phyloP scores from a whole-genome alignment of 1,284 basidiomycete species.

The Trametes hirsuta region DNA sequence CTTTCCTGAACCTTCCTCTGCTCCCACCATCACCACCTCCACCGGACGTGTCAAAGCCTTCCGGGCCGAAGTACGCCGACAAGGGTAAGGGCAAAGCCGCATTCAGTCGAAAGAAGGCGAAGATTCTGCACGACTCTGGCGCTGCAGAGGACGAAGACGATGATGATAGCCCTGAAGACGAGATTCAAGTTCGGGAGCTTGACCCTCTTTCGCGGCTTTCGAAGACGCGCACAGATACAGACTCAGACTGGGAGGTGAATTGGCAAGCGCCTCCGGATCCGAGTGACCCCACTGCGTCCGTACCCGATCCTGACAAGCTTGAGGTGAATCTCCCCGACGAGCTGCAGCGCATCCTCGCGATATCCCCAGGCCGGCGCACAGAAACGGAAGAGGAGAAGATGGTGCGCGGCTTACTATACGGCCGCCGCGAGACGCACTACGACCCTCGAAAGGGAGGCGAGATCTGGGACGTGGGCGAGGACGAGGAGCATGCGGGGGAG shows the following conservation, averaged over 20 bases:
- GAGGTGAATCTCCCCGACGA: constrained; percentile 68
- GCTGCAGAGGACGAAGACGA: constrained; percentile 36
- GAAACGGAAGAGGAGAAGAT: constrained; percentile 55
- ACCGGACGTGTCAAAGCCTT: constrained; percentile 33
- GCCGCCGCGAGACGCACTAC: constrained; percentile 57
- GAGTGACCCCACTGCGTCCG: constrained; percentile 11
- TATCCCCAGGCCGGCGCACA: constrained; percentile 46
- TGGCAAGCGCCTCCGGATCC: constrained; percentile 18
- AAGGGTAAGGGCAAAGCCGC: constrained; percentile 43
- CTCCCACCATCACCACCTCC: constrained; percentile 69
- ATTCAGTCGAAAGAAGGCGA: constrained; percentile 45
- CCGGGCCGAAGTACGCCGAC: constrained; percentile 30
- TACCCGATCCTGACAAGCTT: constrained; percentile 38
- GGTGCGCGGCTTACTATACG: constrained; percentile 62
- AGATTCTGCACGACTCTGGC: constrained; percentile 30
- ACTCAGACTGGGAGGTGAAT: constrained; percentile 34
- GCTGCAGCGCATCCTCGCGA: constrained; percentile 61
- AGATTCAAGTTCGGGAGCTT: constrained; percentile 35
- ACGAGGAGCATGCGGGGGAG: constrained; percentile 42
- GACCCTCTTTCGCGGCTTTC: constrained; percentile 32
- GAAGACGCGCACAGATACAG: constrained; percentile 18
- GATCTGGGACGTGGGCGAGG: constrained; percentile 79
- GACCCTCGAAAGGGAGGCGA: constrained; percentile 66
- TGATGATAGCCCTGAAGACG: constrained; percentile 40
- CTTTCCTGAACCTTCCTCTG: constrained; percentile 29